Base-by-base conservation (phyloP, 2,329 filamentous ascomycete species). In the Lachnum nothofagi region DNA sequence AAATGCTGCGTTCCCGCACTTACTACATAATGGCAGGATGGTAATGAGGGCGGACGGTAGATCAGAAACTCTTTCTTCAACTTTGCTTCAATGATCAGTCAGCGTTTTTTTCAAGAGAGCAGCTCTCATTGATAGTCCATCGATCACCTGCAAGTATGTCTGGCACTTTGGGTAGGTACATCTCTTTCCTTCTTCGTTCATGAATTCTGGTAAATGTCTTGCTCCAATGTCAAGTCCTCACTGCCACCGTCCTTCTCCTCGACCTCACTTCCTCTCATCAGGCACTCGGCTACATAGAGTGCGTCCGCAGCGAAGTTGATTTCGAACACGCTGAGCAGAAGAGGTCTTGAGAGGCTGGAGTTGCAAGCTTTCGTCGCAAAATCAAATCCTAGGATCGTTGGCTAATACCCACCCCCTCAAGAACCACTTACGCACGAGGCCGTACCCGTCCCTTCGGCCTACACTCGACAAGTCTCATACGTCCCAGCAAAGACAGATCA, bases 391-490 rank as follows among this genome's bases (percentile, higher is more conserved):
- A n/a, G n/a, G n/a, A n/a, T n/a, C n/a, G n/a, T n/a, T n/a, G n/a
- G n/a, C n/a, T n/a, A n/a, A n/a, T n/a, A n/a, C n/a, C n/a, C n/a
- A n/a, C 17, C 14, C 17, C 19, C 8, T 16, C 22, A 39, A 42
- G 41, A 39, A 17, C 23, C 23, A 9, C 14, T 17, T 20, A 24
- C 23, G 25, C 25, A 27, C 16, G 10, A 10, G 8, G 23, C 42
- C 24, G 42, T 53, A 8, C 50, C 50, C 17, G 25, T 48, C 3
- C 54, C 52, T 5, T 34, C 43, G 12, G 49, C 52, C 6, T 55
- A 55, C 27, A 35, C 42, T 44, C 48, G 52, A 10, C 48, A 57
- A 22, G 5, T 55, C 34, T 51, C 52, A 4, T 57, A 51, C 31
- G 48, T 27, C 22, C 31, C 17, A 35, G 38, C 41, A 17, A 45